Base-by-base conservation (phyloP, 2,329 filamentous ascomycete genomes). In the Trichophyton simii region DNA sequence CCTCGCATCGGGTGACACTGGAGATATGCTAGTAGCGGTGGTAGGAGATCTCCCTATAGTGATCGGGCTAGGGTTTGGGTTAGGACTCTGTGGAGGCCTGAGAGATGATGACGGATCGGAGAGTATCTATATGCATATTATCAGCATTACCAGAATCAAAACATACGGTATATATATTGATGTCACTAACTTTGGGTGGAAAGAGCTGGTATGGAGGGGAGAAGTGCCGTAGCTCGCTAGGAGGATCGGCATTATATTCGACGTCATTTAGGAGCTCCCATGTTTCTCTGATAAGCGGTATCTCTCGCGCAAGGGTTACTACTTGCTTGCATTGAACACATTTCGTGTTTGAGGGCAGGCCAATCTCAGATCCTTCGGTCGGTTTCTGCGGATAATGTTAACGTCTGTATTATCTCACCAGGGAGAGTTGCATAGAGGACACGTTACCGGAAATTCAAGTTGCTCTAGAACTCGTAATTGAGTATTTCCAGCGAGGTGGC, bases 261-360 rank as follows among this genome's bases (percentile, higher is more conserved):
- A 76, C 66, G 0, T 72, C 69, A 41, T 70, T 72, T 1, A 77
- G 64, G 5, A 72, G 64, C 42, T 74, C 73, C 73, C 73, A 77
- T 3, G 70, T 68, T 31, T 71, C 68, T 61, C 72, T 69, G 6
- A 68, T 70, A 3, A 75, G 60, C 5, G 68, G 65, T n/a, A 76
- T 66, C 60, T 77, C 75, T 8, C 73, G 72, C 48, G 73, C 70
- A 22, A 73, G 66, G 7, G 70, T 75, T 25, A 74, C 67, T 25
- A 46, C 13, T 54, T 73, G 69, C 11, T 67, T 67, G 61, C 75
- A 77, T 18, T 69, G 63, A 6, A 70, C 44, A 57, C 73, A 76
- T 63, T 66, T 72, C 13, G 73, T 68, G 11, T 70, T 63, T 5
- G 69, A 31, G 1, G 65, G 65, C 8, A 67, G 60, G 22, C 50